Evolutionary conservation across 805 yeast genomes (phyloP), one percentile per base, ranked within the genome.

Genomic region (Kuraishia hungarica): DNA sequence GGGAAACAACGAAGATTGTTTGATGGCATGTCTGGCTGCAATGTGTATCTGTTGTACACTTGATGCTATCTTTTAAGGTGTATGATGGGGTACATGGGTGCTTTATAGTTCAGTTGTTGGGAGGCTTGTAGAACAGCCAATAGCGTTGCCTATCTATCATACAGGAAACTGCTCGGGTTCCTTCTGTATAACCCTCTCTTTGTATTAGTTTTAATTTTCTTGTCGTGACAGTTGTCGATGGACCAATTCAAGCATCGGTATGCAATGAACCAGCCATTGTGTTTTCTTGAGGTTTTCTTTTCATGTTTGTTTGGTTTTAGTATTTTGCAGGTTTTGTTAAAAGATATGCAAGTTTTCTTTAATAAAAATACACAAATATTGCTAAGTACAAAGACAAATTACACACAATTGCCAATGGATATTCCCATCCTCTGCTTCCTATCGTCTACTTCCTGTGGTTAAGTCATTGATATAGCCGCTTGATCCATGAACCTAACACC

Each of bases 21-120:
- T 78, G 61, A 67, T 77, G 61, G 84, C 78, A 13, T 80, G 84
- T 70, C 63, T 80, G 50, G 83, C 80, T 22, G 82, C 80, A 23
- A 55, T 79, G 64, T 80, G 84, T 75, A 58, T 80, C 57, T 80
- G 85, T 63, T 79, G 81, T 64, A 76, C 84, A 24, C 60, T 80
- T 56, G 83, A 80, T 61, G 75, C 80, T 55, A 53, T 80, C 19
- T 76, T 79, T 59, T 80, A 67, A 64, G 26, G 51, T 6, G 20
- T 15, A 22, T 46, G n/a, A 23, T 48, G 17, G 19, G 4, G n/a
- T 26, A 39, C 10, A 10, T 10, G 29, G 29, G 5, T 2, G 13
- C 24, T 17, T 6, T 39, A 13, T 28, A 46, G 20, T 28, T 17
- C 29, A 20, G 35, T 19, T 52, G 26, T 13, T 26, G 43, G 43